A percentile compares a stretch with the other conserved stretches of the same genome.
These are phyloP conservation scores for Xylaria castorea DNA, from an alignment of 495 filamentous ascomycete genomes.

Conservation along the genomic window DNA sequence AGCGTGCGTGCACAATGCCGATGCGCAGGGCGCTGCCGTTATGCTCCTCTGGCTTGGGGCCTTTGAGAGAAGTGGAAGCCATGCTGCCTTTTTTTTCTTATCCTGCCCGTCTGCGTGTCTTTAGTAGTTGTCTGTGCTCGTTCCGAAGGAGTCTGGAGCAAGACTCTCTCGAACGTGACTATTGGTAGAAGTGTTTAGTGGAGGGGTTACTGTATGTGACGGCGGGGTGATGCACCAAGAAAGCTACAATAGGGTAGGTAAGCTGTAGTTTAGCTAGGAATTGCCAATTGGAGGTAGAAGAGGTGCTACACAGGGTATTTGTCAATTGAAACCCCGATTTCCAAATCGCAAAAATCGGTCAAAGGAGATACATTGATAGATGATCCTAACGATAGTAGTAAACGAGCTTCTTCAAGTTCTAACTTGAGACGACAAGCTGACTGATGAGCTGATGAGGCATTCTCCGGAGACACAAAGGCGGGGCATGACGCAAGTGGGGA, in stretches of 20 bases:
- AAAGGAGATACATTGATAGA: neutral
- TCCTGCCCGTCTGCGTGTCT: neutral
- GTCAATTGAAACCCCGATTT: neutral
- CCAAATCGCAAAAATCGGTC: neutral
- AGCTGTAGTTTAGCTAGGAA: neutral
- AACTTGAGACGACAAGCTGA: neutral
- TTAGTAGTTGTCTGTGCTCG: neutral
- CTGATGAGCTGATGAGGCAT: slow-evolving; percentile 1
- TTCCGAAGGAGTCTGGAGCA: neutral
- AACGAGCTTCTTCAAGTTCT: neutral
- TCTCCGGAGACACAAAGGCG: slow-evolving; percentile 26
- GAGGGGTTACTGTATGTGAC: slow-evolving; percentile 6
- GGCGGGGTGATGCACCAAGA: slow-evolving; percentile 15
- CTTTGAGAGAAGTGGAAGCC: slow-evolving; percentile 46
- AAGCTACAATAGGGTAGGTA: neutral
- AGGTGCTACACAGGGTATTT: neutral
- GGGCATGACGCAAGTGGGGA: slow-evolving; percentile 41
- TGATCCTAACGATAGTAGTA: neutral
- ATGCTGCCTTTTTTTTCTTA: neutral
- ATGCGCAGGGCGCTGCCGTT: slow-evolving; percentile 84
- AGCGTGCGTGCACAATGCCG: slow-evolving; percentile 93
- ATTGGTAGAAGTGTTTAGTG: neutral
- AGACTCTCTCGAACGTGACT: neutral
- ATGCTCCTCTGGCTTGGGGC: slow-evolving; percentile 53
- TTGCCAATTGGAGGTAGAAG: neutral